Evolutionary conservation across 305 asterid genomes (phyloP).

Genomic region (Rubia peregrina): DNA sequence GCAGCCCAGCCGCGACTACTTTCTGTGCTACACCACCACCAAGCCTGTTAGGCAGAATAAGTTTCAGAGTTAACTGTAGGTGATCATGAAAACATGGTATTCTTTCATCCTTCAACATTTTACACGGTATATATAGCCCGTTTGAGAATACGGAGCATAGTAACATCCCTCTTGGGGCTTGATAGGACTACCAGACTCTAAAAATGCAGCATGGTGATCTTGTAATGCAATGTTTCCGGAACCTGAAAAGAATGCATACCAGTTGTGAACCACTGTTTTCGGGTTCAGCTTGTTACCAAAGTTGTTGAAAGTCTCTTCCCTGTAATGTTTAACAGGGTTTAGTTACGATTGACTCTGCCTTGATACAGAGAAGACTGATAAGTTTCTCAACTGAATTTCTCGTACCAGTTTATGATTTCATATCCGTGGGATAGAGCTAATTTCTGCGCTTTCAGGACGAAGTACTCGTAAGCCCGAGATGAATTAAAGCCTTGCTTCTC

Average conservation of each 20-base stretch:
- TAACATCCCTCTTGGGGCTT: too few species aligned
- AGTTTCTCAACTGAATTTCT: not conserved
- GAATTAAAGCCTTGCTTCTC: slow-evolving; percentile 29
- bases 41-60: slow-evolving; percentile 42
- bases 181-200: not conserved
- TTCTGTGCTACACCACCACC: slow-evolving; percentile 69
- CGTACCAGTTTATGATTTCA: slow-evolving; percentile 87
- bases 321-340: slow-evolving; percentile 17
- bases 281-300: slow-evolving; percentile 69
- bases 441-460: slow-evolving; percentile 76
- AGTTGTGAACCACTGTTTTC: slow-evolving; percentile 75
- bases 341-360: not conserved
- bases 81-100: not conserved
- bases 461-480: slow-evolving; percentile 61
- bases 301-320: slow-evolving; percentile 93
- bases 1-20: slow-evolving; percentile 73
- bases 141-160: too few species aligned
- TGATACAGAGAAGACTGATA: slow-evolving; percentile 1
- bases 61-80: not conserved
- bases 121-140: too few species aligned
- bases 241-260: slow-evolving; percentile 36
- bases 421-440: slow-evolving; percentile 86
- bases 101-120: too few species aligned
- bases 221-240: not conserved
- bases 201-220: not conserved